Percentiles rank a stretch among this genome's conserved stretches.
Conservation (phyloP, 305 asterid genomes). For the Fraxinus velutina region DNA sequence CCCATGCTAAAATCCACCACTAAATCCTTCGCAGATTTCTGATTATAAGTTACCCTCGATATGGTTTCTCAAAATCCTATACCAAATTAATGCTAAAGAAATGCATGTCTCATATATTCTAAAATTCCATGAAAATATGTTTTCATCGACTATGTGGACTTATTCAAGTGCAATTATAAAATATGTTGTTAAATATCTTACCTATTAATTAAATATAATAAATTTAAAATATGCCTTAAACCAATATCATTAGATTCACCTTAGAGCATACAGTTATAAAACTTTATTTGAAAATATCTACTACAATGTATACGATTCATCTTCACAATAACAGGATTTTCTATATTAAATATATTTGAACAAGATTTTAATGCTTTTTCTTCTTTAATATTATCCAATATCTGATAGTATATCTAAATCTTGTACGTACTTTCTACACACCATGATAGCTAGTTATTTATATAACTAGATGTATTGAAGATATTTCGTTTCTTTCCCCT, state of each 20-base stretch:
- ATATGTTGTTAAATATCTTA: background rate
- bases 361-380: background rate
- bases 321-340: background rate
- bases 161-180: too few species aligned
- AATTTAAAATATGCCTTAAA: background rate
- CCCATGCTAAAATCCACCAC: background rate
- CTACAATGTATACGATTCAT: background rate
- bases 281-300: background rate
- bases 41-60: background rate
- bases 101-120: background rate
- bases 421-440: background rate
- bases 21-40: background rate
- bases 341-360: background rate
- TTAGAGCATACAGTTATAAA: background rate
- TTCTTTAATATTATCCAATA: background rate
- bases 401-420: background rate
- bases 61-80: too few species aligned
- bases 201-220: background rate
- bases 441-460: too few species aligned
- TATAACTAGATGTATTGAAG: background rate
- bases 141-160: too few species aligned
- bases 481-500: background rate
- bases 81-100: too few species aligned
- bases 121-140: background rate
- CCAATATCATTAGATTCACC: background rate